A percentile compares a stretch with the other conserved stretches of the same genome.
These are phyloP conservation scores for Ascoidea asiatica DNA, from an alignment of 805 yeast species.

Conservation along the genomic window DNA sequence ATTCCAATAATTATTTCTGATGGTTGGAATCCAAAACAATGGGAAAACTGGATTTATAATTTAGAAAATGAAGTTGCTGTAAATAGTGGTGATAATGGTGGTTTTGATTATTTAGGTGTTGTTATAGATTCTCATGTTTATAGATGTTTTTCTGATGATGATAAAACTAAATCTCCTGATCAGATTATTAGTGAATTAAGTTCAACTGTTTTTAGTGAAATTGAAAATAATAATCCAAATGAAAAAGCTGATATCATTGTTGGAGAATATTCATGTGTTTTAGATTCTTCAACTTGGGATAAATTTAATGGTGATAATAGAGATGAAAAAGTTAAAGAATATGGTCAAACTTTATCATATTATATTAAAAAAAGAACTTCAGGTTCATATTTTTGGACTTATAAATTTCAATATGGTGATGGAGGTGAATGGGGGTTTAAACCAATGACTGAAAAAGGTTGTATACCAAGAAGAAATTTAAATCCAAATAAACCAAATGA, in stretches of 20 bases:
- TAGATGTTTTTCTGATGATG: conserved; percentile 71
- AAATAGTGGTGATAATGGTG: too few species aligned
- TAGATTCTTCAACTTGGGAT: conserved; percentile 68
- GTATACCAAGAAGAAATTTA: conserved; percentile 26
- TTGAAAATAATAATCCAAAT: conserved; percentile 18
- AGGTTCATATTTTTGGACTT: conserved; percentile 88
- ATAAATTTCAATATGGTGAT: conserved; percentile 71
- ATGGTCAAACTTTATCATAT: conserved; percentile 30
- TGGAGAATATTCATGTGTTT: conserved; percentile 86
- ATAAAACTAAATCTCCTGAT: conserved; percentile 50
- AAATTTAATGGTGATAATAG: conserved; percentile 34
- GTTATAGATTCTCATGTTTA: conserved; percentile 79
- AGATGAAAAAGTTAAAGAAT: conserved; percentile 40
- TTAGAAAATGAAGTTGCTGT: conserved; percentile 22
- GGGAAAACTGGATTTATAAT: conserved; percentile 52
- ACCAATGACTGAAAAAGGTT: conserved; percentile 57
- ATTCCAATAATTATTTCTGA: conserved; percentile 78
- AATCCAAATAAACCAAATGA: conserved; percentile 24
- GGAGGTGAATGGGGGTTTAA: conserved; percentile 97
- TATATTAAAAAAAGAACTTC: conserved; percentile 41
- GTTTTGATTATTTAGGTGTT: conserved; percentile 40
- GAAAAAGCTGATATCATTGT: conserved; percentile 52
- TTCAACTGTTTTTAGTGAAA: conserved; percentile 32
- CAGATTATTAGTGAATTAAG: conserved; percentile 48
- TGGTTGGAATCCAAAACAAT: conserved; percentile 84